Conservation (phyloP, 2,329 filamentous ascomycete genomes). For the Penicillium sp. region DNA sequence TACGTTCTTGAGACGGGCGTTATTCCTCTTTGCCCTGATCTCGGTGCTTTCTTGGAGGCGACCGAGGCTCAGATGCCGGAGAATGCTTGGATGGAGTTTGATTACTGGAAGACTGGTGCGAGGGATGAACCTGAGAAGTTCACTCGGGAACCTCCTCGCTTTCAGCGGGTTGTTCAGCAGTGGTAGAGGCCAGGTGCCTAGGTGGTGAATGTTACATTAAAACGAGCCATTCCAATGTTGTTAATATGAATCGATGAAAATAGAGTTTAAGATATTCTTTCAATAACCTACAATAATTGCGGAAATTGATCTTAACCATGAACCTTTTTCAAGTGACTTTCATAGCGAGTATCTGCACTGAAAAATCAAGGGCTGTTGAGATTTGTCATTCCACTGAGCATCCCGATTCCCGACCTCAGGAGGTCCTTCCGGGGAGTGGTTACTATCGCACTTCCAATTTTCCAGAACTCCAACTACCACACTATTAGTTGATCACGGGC, state of each 20-base stretch:
- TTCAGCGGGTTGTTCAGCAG: constrained; percentile 37
- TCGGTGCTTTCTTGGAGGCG: constrained; percentile 60
- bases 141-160: constrained; percentile 35
- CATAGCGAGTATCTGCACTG: background rate
- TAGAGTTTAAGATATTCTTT: background rate
- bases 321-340: background rate
- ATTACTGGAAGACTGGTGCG: constrained; percentile 61
- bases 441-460: too few species aligned
- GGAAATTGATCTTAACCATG: too few species aligned
- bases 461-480: too few species aligned
- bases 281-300: background rate
- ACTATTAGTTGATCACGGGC: too few species aligned
- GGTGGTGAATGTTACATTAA: background rate
- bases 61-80: constrained; percentile 66
- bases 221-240: background rate
- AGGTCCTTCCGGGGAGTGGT: too few species aligned
- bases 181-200: constrained; percentile 5
- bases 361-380: too few species aligned
- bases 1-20: constrained; percentile 62
- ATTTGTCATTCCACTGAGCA: too few species aligned
- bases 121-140: constrained; percentile 51
- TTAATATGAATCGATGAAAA: background rate
- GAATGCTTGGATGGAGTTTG: constrained; percentile 66
- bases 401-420: too few species aligned
- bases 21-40: constrained; percentile 58